Evolutionary conservation across 2,329 filamentous ascomycete genomes (phyloP).

Genomic region (Monilinia laxa): DNA sequence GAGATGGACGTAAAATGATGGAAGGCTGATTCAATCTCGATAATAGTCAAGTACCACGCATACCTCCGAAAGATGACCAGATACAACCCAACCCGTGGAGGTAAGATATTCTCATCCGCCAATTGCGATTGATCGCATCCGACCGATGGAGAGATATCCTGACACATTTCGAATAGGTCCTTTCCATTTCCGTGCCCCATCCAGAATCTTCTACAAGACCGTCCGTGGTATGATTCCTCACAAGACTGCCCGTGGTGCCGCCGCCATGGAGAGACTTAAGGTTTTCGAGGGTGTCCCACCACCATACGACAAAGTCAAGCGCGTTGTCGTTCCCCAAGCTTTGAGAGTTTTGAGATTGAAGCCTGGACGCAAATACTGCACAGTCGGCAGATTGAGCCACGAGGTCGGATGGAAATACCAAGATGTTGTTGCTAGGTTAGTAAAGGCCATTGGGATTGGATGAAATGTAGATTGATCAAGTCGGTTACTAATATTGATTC

Average conservation of each 20-base stretch:
- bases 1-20: constrained; percentile 24
- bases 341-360: constrained; percentile 94
- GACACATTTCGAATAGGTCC: constrained; percentile 62
- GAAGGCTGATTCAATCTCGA: constrained; percentile 49
- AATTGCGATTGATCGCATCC: constrained; percentile 18
- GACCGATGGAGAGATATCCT: constrained; percentile 32
- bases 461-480: not conserved
- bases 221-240: constrained; percentile 99
- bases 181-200: constrained; percentile 99
- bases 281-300: constrained; percentile 99
- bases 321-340: constrained; percentile 98
- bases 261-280: constrained; percentile 97
- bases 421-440: constrained; percentile 96
- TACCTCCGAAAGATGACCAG: constrained; percentile 99
- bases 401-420: constrained; percentile 99
- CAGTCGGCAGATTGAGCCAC: constrained; percentile 93
- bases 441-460: constrained; percentile 38
- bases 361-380: constrained; percentile 99
- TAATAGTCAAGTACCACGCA: constrained; percentile 98
- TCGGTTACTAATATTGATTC: constrained; percentile 30
- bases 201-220: constrained; percentile 99
- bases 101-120: constrained; percentile 52
- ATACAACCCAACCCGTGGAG: constrained; percentile 99
- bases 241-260: constrained; percentile 98
- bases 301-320: constrained; percentile 99